A percentile compares a stretch with the other conserved stretches of the same genome.
These are phyloP conservation scores for Pseudotsuga menziesii DNA, from an alignment of 75 land plant species.

Conservation along the genomic window DNA sequence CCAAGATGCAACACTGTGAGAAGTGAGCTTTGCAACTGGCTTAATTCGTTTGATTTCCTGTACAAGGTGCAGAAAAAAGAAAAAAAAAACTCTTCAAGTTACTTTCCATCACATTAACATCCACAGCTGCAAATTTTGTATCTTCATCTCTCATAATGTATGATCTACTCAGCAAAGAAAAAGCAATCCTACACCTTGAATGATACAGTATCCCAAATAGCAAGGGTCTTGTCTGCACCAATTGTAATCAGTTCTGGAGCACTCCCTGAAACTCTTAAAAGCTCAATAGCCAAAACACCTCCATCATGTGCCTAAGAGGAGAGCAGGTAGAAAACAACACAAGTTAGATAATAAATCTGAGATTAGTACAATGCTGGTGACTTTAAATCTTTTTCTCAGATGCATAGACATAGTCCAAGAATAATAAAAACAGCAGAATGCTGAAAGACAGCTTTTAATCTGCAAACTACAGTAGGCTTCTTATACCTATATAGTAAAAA, in stretches of 20 bases:
- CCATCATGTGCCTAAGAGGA: slow-evolving; percentile 93
- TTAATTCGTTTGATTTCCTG: slow-evolving; percentile 94
- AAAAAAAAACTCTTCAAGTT: not conserved
- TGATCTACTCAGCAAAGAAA: slow-evolving; percentile 2
- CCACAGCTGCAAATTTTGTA: not conserved
- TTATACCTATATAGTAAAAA: not conserved
- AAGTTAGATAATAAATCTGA: not conserved
- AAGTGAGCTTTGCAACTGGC: slow-evolving; percentile 90
- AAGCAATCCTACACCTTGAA: slow-evolving; percentile 60
- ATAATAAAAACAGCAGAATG: not conserved
- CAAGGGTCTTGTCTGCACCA: slow-evolving; percentile 96
- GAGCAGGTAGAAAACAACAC: not conserved
- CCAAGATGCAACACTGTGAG: slow-evolving; percentile 99
- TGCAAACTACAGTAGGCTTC: not conserved
- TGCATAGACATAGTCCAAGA: not conserved
- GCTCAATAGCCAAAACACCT: slow-evolving; percentile 89
- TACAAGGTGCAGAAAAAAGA: not conserved
- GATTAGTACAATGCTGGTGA: not conserved
- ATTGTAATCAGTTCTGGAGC: slow-evolving; percentile 97
- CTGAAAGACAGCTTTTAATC: not conserved
- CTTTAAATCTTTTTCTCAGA: not conserved
- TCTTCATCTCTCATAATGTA: not conserved
- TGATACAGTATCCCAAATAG: slow-evolving; percentile 92
- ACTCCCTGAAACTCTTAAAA: slow-evolving; percentile 80
- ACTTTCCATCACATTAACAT: not conserved